Conservation (phyloP, 352 stramenopile species). For the Phytopythium litorale region DNA sequence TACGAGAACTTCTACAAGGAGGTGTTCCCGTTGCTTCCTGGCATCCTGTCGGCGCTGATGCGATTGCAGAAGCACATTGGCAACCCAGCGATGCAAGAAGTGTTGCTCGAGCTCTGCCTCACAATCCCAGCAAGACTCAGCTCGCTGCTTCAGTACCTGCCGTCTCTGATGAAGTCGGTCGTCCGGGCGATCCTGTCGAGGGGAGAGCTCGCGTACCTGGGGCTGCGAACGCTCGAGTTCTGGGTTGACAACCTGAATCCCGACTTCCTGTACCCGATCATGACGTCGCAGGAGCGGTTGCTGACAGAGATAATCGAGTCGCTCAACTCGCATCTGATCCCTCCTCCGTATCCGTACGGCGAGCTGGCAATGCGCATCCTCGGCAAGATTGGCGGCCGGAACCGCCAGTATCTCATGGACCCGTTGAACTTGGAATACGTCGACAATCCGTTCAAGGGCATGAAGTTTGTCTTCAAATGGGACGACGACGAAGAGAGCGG, state of each 20-base stretch:
- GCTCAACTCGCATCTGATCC: constrained; percentile 94
- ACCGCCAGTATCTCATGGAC: constrained; percentile 89
- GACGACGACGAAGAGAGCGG: constrained; percentile 14
- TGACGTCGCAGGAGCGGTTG: constrained; percentile 85
- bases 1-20: constrained; percentile 99
- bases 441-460: constrained; percentile 38
- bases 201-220: constrained; percentile 95
- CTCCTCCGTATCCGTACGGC: constrained; percentile 97
- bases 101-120: constrained; percentile 95
- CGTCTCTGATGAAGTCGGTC: constrained; percentile 95
- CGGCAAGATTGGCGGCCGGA: constrained; percentile 96
- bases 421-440: constrained; percentile 58
- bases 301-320: constrained; percentile 95
- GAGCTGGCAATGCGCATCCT: constrained; percentile 94
- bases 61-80: constrained; percentile 89
- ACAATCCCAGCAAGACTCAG: constrained; percentile 95
- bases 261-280: constrained; percentile 95
- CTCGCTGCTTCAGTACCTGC: constrained; percentile 96
- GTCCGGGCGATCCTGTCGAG: constrained; percentile 92
- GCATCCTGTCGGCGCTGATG: constrained; percentile 93
- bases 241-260: constrained; percentile 99
- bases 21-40: constrained; percentile 91
- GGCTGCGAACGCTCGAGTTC: constrained; percentile 96
- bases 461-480: constrained; percentile 58
- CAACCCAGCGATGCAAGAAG: constrained; percentile 84